A percentile compares a stretch with the other conserved stretches of the same genome.
Evolutionary conservation across 1,284 basidiomycete species (phyloP).

Genomic region (Ustilago nuda): DNA sequence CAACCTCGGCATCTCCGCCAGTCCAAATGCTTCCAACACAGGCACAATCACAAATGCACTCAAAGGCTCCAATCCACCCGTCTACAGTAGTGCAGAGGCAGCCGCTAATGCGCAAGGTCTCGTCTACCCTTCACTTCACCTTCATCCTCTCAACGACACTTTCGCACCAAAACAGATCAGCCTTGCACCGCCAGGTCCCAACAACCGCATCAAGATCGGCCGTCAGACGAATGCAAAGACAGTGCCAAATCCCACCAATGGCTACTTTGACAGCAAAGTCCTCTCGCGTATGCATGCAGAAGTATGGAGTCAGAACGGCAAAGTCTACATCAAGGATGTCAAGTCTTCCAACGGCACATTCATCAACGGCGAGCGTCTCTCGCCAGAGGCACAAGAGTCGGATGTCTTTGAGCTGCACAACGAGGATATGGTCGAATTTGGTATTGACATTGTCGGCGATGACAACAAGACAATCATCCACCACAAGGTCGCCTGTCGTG

Average conservation of each 20-base stretch:
- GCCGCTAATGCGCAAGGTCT: slow-evolving; percentile 51
- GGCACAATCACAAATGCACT: slow-evolving; percentile 20
- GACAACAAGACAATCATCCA: slow-evolving; percentile 98
- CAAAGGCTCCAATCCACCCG: slow-evolving; percentile 21
- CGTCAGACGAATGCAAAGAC: slow-evolving; percentile 97
- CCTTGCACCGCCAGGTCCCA: slow-evolving; percentile 74
- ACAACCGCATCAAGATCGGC: slow-evolving; percentile 86
- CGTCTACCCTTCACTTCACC: slow-evolving; percentile 69
- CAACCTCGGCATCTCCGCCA: slow-evolving; percentile 47
- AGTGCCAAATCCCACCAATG: slow-evolving; percentile 91
- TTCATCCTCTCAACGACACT: slow-evolving; percentile 95
- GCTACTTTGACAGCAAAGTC: slow-evolving; percentile 97
- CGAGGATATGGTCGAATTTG: slow-evolving; percentile 96
- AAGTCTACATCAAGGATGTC: slow-evolving; percentile 95
- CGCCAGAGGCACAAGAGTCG: slow-evolving; percentile 88
- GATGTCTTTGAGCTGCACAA: slow-evolving; percentile 93
- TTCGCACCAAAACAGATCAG: slow-evolving; percentile 96
- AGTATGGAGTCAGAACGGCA: slow-evolving; percentile 89
- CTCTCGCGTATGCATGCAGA: slow-evolving; percentile 95
- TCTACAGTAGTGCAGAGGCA: slow-evolving; percentile 37
- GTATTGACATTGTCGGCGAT: slow-evolving; percentile 98
- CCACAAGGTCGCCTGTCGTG: slow-evolving; percentile 96
- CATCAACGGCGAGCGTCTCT: slow-evolving; percentile 93
- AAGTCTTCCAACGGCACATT: slow-evolving; percentile 99
- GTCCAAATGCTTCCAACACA: slow-evolving; percentile 15